Evolutionary conservation across 352 stramenopile species (phyloP), one percentile per base, ranked within the genome.

Genomic region (Phytophthora meadii): DNA sequence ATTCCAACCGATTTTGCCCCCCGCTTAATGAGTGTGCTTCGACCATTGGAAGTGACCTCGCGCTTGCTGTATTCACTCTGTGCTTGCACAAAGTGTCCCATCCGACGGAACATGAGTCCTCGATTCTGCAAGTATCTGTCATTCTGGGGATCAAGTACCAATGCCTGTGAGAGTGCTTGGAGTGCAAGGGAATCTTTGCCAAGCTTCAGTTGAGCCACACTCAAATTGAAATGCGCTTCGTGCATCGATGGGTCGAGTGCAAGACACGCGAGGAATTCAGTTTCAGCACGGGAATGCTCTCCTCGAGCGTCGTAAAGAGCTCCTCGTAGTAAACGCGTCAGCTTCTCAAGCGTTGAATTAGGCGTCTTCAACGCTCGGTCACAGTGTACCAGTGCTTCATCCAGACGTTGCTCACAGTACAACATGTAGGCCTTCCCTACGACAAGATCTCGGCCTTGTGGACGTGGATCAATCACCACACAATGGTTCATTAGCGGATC

Each of bases 401-500:
- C 77, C 19, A 83, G 77, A 4, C 82, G 74, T 54, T 82, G 62
- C 51, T 93, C 82, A 27, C 76, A 61, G 58, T 79, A 93, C 28
- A 91, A 37, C 32, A 79, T 65, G 41, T 81, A 88, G 3, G 79
- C 82, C 28, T 90, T 91, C 5, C 69, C 60, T 0, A 90, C 70
- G 25, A 84, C 52, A 27, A 87, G 58, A 42, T 83, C 66, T 45
- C 60, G 71, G 17, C 68, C 73, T 47, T 73, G 74, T 12, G 79
- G 52, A 11, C 74, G 72, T 19, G 79, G 84, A 40, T 91, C 77
- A 28, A 93, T 80, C 2, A 74, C 82, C 4, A 93, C 53, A 42
- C 82, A 93, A 17, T 88, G 82, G 36, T 88, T 76, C 14, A 93
- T 41, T 15, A 93, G 44, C 7, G 82, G 84, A 28, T 93, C 84